A percentile compares a stretch with the other conserved stretches of the same genome.
Conservation (phyloP, 2,329 filamentous ascomycete species). For the Talaromyces sp. region DNA sequence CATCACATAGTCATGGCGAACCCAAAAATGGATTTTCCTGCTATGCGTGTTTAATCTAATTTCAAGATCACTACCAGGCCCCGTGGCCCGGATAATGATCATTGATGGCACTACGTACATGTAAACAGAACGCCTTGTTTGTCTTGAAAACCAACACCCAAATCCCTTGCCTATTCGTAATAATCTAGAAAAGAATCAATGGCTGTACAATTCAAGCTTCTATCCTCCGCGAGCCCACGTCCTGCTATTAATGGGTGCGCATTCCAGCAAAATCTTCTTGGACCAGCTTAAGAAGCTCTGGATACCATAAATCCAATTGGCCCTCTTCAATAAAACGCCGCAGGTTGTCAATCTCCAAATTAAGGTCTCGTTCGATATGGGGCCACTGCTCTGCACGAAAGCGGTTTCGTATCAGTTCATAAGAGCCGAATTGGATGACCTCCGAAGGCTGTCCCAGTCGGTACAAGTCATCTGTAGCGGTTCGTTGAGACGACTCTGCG, state of each 20-base stretch:
- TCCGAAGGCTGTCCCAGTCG: slow-evolving; percentile 22
- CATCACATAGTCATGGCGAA: not conserved
- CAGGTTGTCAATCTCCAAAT: slow-evolving; percentile 65
- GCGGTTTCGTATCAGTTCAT: slow-evolving; percentile 42
- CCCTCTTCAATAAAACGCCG: slow-evolving; percentile 61
- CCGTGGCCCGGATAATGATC: not conserved
- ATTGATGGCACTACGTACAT: not conserved
- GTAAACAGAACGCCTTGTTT: not conserved
- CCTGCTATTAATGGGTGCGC: not conserved
- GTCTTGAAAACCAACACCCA: not conserved
- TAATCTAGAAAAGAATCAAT: not conserved
- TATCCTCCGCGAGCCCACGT: not conserved
- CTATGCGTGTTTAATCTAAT: not conserved
- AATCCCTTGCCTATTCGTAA: not conserved
- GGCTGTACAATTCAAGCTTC: not conserved
- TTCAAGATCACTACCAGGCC: not conserved
- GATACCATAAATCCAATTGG: slow-evolving; percentile 66
- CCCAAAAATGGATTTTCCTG: not conserved
- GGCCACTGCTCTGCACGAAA: slow-evolving; percentile 61
- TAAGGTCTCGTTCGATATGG: slow-evolving; percentile 66
- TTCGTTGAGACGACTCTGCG: slow-evolving; percentile 15
- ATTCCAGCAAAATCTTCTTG: slow-evolving; percentile 1
- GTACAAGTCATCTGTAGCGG: slow-evolving; percentile 18
- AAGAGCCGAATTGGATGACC: slow-evolving; percentile 23
- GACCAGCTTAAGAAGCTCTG: slow-evolving; percentile 18